phyloP scores from a whole-genome alignment of 352 stramenopile genomes.

The Pythium grandisporangium region DNA sequence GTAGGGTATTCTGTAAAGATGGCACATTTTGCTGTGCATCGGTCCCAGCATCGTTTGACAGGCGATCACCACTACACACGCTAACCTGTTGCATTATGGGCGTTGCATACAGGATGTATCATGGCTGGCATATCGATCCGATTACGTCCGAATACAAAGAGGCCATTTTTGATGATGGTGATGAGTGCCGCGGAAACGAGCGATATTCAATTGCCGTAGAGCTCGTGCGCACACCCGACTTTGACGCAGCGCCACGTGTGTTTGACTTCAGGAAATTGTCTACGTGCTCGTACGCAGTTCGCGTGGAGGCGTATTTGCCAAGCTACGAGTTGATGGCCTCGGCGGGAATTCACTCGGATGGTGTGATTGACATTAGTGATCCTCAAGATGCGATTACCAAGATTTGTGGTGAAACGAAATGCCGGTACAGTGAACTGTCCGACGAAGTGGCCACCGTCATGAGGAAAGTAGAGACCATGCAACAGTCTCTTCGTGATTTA shows the following conservation, averaged over 20 bases:
- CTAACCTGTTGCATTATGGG: too few relatives aligned
- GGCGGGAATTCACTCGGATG: slow-evolving; percentile 50
- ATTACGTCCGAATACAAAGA: slow-evolving; percentile 74
- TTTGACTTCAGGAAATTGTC: slow-evolving; percentile 49
- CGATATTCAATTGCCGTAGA: slow-evolving; percentile 40
- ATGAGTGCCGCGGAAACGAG: slow-evolving; percentile 35
- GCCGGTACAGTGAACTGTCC: slow-evolving; percentile 40
- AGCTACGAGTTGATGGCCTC: slow-evolving; percentile 23
- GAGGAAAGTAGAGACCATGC: slow-evolving; percentile 26
- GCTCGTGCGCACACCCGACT: slow-evolving; percentile 33
- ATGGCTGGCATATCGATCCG: slow-evolving; percentile 70
- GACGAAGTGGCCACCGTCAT: slow-evolving; percentile 37
- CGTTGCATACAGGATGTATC: slow-evolving; percentile 65
- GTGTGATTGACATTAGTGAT: slow-evolving; percentile 58
- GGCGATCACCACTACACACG: too few relatives aligned
- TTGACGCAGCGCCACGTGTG: slow-evolving; percentile 23
- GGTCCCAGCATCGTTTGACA: not conserved
- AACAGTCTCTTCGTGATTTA: slow-evolving; percentile 8
- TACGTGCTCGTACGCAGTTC: slow-evolving; percentile 43
- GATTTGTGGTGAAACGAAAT: slow-evolving; percentile 69
- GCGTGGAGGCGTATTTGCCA: slow-evolving; percentile 35
- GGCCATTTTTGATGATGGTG: slow-evolving; percentile 69
- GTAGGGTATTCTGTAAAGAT: slow-evolving; percentile 14
- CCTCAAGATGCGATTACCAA: slow-evolving; percentile 38
- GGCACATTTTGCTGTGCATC: not conserved